Percentiles rank a stretch among this genome's conserved stretches.
These are phyloP conservation scores for Croton setiger DNA, from an alignment of 441 rosid genomes.

Conservation along the genomic window DNA sequence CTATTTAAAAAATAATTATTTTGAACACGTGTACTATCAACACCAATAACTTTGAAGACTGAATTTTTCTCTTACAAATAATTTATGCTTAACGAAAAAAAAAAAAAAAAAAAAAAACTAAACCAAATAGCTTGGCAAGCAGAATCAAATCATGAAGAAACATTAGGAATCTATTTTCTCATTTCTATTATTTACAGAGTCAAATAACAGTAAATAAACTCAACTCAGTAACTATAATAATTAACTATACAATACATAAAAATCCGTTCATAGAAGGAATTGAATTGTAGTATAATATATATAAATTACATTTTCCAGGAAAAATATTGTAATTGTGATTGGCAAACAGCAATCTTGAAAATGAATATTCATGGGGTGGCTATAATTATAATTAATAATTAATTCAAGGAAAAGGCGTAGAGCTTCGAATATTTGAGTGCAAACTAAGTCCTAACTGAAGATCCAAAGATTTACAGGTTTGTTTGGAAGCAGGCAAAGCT, in stretches of 20 bases:
- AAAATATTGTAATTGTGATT: not conserved
- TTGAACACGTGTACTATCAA: too few relatives aligned
- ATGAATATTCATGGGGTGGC: not conserved
- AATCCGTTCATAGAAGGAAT: not conserved
- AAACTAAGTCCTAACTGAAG: conserved; percentile 62
- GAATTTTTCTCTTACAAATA: not conserved
- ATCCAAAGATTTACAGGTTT: conserved; percentile 55
- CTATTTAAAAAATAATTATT: not conserved
- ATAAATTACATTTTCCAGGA: conserved; percentile 1
- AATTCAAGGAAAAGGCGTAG: conserved; percentile 19
- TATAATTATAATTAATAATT: not conserved
- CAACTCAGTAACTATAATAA: not conserved
- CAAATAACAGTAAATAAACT: not conserved
- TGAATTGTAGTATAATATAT: not conserved
- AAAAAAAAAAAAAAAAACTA: not conserved
- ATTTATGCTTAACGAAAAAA: not conserved
- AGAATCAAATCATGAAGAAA: not conserved
- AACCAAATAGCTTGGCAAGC: not conserved
- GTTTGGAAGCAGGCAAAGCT: conserved; percentile 40
- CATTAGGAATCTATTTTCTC: not conserved
- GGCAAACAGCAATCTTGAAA: not conserved
- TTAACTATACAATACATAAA: conserved; percentile 1
- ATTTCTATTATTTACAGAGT: conserved; percentile 9
- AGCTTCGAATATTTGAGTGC: conserved; percentile 32
- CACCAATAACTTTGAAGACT: too few relatives aligned